Base-by-base conservation (phyloP, 164 flowering plant species). In the Magnolia kwangsiensis region DNA sequence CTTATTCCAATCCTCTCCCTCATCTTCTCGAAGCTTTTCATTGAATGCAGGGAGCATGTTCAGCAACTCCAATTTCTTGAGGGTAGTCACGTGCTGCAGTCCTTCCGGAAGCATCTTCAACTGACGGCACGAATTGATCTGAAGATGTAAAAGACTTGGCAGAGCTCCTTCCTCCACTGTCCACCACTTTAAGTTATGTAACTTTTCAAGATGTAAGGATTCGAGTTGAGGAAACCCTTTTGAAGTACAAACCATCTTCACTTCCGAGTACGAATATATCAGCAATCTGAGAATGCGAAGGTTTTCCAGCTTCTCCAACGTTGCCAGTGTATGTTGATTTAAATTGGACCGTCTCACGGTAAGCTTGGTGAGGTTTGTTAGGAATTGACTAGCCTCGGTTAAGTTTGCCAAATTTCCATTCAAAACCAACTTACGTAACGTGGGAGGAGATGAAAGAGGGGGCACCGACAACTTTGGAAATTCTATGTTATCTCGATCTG, bases 41-140 rank as follows among this genome's bases (percentile, higher is more conserved):
- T 4, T 6, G 45, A 68, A 37, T 31, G 0, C 3, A 1, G 0
- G 0, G 11, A 10, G 51, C n/a, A 27, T 29, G 19, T 7, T 8
- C 0, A 8, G 4, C 49, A 68, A 10, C 1, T 8, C 5, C 50
- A 68, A 29, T 16, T 11, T 18, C 65, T 73, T 31, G 50, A 80
- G 51, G 49, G 82, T 67, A 74, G 79, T 78, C 49, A 78, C 71
- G 67, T 76, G 68, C 49, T 76, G 83, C 67, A 83, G 31, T 2
- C 83, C 85, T 66, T 80, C 81, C 13, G 81, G 83, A 27, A 84
- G 75, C 80, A 63, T 76, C 72, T 71, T 78, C 71, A 82, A 72
- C 7, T 37, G 59, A 51, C 49, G 45, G 67, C 84, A 84, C 51
- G 27, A 71, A 4, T 7, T 1, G 58, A 71, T 71, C 9, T 4